Base-by-base conservation (phyloP, 139 green algal species). In the Picochlorum sp. region DNA sequence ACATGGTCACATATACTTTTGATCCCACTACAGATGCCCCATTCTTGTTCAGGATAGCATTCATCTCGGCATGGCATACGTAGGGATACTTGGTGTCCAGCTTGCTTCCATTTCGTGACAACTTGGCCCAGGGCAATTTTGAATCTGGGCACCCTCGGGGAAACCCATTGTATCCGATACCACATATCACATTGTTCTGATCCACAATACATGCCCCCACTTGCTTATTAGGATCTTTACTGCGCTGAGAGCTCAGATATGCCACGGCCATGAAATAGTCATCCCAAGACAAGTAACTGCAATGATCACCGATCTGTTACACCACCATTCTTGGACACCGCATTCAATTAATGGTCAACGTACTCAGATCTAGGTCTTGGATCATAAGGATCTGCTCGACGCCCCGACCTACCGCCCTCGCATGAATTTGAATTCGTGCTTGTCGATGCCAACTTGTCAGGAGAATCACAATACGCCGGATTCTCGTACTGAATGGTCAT, bases 211-310 rank as follows among this genome's bases (percentile, higher is more conserved):
- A 90, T 0, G 88, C 87, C 1, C 89, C 89, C 2, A 96, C 88
- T 87, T 98, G 94, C 74, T 96, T 96, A 75, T 92, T 92, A 4
- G 94, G 94, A 62, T 99, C 94, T 64, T 99, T 99, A 8, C 81
- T 94, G 0, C 94, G 74, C 77, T 96, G 79, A 3, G 92, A 86
- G 23, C 77, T 90, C 9, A 99, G 77, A 57, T 97, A 96, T 0
- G 94, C 94, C 20, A 99, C 65, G 1, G 88, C 80, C 92, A 99
- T 99, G 77, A 99, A 99, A 85, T 99, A 99, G 56, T 99, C 94
- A 58, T 99, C 94, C 91, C 92, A 97, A 5, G 67, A 82, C 9
- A 99, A 73, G 57, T 91, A 93, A 44, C 85, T 92, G 79, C 34
- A 20, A 15, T 15, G 13, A 38, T 30, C 6, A 54, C 31, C 26